Conservation (phyloP, 2,329 filamentous ascomycete species). For the Fusarium mexicanum region DNA sequence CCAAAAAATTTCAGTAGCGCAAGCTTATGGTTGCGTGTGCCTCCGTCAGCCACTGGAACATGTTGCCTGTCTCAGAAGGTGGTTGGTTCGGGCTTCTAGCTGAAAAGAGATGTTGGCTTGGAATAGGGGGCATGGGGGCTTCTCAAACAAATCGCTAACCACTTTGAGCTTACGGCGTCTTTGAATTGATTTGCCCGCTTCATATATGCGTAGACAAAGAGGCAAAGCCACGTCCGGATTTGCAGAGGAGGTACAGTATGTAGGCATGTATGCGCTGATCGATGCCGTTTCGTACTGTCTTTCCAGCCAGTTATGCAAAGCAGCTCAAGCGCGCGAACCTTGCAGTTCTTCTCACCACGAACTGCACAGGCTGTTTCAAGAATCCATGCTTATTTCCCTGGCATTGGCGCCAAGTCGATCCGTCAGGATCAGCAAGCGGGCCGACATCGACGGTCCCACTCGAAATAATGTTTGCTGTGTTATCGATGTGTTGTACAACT, state of each 20-base stretch:
- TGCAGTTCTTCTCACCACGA: not conserved
- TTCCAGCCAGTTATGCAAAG: not conserved
- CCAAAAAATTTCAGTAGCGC: not conserved
- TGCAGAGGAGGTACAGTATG: not conserved
- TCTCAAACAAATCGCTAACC: not conserved
- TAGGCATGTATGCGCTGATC: not conserved
- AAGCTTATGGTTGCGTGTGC: not conserved
- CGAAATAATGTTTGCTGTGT: not conserved
- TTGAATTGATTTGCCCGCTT: not conserved
- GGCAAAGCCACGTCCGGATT: not conserved
- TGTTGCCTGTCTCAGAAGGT: not conserved
- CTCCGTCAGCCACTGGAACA: not conserved
- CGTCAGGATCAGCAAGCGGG: not conserved
- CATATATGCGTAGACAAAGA: accelerated
- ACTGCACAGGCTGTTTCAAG: not conserved
- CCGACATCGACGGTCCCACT: not conserved
- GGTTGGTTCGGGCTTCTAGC: not conserved
- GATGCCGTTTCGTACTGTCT: not conserved
- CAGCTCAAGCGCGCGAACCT: not conserved
- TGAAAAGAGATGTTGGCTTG: not conserved
- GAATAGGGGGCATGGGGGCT: not conserved
- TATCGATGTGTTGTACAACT: not conserved
- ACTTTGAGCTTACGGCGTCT: not conserved
- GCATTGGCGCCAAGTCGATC: not conserved
- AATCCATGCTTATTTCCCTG: not conserved